Percentiles rank a stretch among this genome's conserved stretches.
phyloP scores from a whole-genome alignment of 31 red algal genomes.

The Asparagopsis taxiformis region DNA sequence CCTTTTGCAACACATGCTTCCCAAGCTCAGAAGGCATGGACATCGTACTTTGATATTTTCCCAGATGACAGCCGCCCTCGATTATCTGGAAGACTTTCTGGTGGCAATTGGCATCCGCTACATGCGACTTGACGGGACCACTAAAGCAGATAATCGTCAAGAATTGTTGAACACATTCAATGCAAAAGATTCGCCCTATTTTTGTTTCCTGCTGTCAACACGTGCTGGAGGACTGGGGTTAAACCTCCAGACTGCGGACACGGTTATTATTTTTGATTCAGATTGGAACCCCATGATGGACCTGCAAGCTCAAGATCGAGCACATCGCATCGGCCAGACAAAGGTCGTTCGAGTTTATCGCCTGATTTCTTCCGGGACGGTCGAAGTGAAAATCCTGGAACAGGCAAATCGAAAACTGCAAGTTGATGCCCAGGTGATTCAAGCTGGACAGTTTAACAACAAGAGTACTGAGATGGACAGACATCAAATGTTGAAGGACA shows the following conservation, averaged over 20 bases:
- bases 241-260: constrained; percentile 98
- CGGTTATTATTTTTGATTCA: constrained; percentile 97
- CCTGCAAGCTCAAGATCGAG: constrained; percentile 98
- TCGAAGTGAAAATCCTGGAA: constrained; percentile 96
- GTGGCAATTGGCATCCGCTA: constrained; percentile 62
- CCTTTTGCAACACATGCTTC: constrained; percentile 83
- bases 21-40: constrained; percentile 76
- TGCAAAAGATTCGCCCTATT: constrained; percentile 79
- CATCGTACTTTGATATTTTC: constrained; percentile 92
- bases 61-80: constrained; percentile 93
- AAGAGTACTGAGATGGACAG: constrained; percentile 88
- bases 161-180: constrained; percentile 94
- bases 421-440: constrained; percentile 95
- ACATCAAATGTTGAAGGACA: constrained; percentile 68
- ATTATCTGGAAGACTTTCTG: constrained; percentile 89
- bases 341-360: constrained; percentile 90
- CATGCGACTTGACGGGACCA: constrained; percentile 94
- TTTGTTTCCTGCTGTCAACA: constrained; percentile 94
- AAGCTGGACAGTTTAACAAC: constrained; percentile 95
- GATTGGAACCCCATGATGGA: constrained; percentile 99
- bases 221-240: constrained; percentile 94
- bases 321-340: constrained; percentile 98
- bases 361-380: constrained; percentile 74
- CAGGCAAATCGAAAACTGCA: constrained; percentile 81
- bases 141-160: constrained; percentile 90